A percentile compares a stretch with the other conserved stretches of the same genome.
Evolutionary conservation across 257 asterid species (phyloP).

Genomic region (Forsythia suspensa): DNA sequence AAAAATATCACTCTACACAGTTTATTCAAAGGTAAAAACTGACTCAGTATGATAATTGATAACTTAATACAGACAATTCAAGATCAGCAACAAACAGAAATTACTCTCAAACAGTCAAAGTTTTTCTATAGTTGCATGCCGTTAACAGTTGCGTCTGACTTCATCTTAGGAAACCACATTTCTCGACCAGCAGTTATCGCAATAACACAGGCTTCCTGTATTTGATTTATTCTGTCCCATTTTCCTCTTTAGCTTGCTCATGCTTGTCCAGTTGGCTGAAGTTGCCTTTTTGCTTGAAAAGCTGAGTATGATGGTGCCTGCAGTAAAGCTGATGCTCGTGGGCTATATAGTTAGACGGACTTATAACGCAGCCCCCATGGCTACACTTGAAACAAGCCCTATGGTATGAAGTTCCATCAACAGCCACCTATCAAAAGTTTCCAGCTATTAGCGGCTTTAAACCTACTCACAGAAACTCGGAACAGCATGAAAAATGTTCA

Average conservation of each 20-base stretch:
- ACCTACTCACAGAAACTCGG: neutral
- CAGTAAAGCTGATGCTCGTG: constrained; percentile 75
- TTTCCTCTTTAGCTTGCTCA: constrained; percentile 38
- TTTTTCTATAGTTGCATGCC: neutral
- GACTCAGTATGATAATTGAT: neutral
- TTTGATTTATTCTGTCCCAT: constrained; percentile 25
- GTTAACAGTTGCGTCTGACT: neutral
- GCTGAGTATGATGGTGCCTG: constrained; percentile 81
- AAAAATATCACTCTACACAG: neutral
- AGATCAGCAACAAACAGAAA: neutral
- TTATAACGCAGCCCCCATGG: constrained; percentile 76
- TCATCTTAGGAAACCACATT: neutral
- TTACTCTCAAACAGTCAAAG: neutral
- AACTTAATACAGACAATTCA: neutral
- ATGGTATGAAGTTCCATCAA: constrained; percentile 72
- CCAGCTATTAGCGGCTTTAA: neutral
- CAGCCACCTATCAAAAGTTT: constrained; percentile 51
- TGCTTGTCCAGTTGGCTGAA: constrained; percentile 60
- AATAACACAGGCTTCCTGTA: neutral
- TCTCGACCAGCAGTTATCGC: neutral
- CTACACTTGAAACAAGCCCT: constrained; percentile 74
- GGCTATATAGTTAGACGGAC: constrained; percentile 75
- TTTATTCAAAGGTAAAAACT: neutral
- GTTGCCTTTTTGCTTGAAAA: constrained; percentile 76
- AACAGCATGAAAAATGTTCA: neutral